These are phyloP conservation scores for Massarina eburnea DNA, from an alignment of 2,329 filamentous ascomycete genomes.

Conservation along the genomic window DNA sequence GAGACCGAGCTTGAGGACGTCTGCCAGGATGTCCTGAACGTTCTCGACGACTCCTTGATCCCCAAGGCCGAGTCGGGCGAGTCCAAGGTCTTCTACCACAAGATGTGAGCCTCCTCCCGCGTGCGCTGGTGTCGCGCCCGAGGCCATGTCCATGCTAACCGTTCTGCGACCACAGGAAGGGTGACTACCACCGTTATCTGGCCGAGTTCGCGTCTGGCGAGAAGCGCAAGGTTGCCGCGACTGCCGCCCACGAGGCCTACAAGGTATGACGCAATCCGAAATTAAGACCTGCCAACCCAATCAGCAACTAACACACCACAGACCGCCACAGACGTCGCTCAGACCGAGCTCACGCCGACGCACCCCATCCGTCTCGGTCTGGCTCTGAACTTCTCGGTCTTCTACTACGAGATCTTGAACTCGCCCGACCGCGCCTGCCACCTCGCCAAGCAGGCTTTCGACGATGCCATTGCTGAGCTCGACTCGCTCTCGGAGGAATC, in stretches of 20 bases:
- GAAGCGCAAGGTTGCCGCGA: constrained; percentile 87
- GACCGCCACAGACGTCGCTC: constrained; percentile 97
- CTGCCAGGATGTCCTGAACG: constrained; percentile 96
- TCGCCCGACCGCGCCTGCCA: constrained; percentile 97
- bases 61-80: constrained; percentile 95
- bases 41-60: constrained; percentile 90
- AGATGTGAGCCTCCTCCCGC: constrained; percentile 73
- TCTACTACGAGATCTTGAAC: constrained; percentile 99
- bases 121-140: not conserved
- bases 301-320: constrained; percentile 42
- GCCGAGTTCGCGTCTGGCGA: constrained; percentile 91
- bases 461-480: constrained; percentile 97
- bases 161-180: constrained; percentile 68
- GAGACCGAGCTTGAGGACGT: constrained; percentile 96
- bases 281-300: constrained; percentile 1
- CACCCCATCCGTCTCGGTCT: constrained; percentile 98
- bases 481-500: constrained; percentile 97
- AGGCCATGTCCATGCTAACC: constrained; percentile 9
- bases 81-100: constrained; percentile 99
- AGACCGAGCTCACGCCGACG: constrained; percentile 94
- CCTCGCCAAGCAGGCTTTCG: constrained; percentile 97
- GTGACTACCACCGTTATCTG: constrained; percentile 94
- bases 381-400: constrained; percentile 98
- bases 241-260: constrained; percentile 90
- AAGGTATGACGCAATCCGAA: constrained; percentile 67